Evolutionary conservation across 371 early-diverging fungal genomes (phyloP), one percentile per base, ranked within the genome.

Genomic region (Haplosporangium sp.): DNA sequence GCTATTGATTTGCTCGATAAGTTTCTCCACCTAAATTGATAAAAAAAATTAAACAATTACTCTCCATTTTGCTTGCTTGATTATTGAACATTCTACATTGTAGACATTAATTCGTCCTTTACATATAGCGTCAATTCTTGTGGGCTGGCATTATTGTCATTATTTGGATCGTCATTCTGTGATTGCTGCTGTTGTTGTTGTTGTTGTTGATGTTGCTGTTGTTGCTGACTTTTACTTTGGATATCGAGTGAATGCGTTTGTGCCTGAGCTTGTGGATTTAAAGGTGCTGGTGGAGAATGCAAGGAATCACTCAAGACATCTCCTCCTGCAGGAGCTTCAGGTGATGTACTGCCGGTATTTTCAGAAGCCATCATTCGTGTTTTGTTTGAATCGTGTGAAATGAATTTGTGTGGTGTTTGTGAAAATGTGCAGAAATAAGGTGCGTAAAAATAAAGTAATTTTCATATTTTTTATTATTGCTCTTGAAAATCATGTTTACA

Each of bases 181-280:
- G n/a, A 48, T 20, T 63, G 48, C n/a, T 63, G 64, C 34, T 65
- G 70, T 39, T 39, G 62, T 39, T 69, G 70, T 39, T 69, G 70
- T 44, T 63, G 70, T 13, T 53, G 69, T 38, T 69, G 69, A n/a
- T 56, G 57, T 56, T 57, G 57, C 38, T 57, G 57, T 57, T 57
- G 57, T 38, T 58, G 53, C 11, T 42, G 37, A 39, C 27, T 45
- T 60, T 76, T 76, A 63, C 67, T 53, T 27, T 40, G 70, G 48
- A 76, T 76, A 48, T 76, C 76, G n/a, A 76, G 71, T 27, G 76
- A 76, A 67, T 76, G 72, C 7, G 77, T 77, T 27, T 72, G 77
- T 57, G 72, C 74, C 61, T 78, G 73, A 5, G 70, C 63, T 66
- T 70, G 70, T 10, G 71, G 70, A 44, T 58, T 67, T 39, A 66